phyloP scores from a whole-genome alignment of 2,329 filamentous ascomycete species.

The Ophiognomonia clavigignenti-juglandacearum region DNA sequence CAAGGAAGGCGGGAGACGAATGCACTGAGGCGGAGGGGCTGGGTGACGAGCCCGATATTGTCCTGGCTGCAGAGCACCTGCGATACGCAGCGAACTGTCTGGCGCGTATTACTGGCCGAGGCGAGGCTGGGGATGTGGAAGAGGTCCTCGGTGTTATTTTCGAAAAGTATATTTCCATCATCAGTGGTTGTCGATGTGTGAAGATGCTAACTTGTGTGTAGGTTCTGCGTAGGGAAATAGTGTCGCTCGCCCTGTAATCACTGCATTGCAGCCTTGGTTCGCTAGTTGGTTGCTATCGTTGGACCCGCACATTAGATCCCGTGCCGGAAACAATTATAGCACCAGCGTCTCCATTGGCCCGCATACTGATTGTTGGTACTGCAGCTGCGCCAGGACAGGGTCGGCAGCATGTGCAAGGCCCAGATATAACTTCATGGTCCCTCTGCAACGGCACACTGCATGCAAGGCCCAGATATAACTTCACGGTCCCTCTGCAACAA shows the following conservation, averaged over 20 bases:
- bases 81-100: constrained; percentile 74
- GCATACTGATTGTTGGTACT: too few relatives aligned
- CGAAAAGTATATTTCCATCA: constrained; percentile 68
- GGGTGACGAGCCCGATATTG: constrained; percentile 66
- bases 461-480: neutral
- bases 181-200: neutral
- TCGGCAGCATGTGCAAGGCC: too few relatives aligned
- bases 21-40: constrained; percentile 23
- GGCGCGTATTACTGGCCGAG: constrained; percentile 82
- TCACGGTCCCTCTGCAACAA: neutral
- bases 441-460: too few relatives aligned
- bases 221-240: constrained; percentile 56
- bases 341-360: too few relatives aligned
- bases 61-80: constrained; percentile 84
- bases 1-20: constrained; percentile 46
- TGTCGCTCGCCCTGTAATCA: too few relatives aligned
- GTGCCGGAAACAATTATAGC: too few relatives aligned
- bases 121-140: constrained; percentile 84
- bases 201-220: constrained; percentile 22
- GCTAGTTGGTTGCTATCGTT: too few relatives aligned
- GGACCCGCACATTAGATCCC: too few relatives aligned
- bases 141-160: constrained; percentile 96
- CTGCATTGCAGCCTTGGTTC: too few relatives aligned
- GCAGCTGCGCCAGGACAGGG: too few relatives aligned
- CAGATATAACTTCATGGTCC: too few relatives aligned